These are phyloP conservation scores for Vachellia collinsii DNA, from an alignment of 306 rosid genomes.

Conservation along the genomic window DNA sequence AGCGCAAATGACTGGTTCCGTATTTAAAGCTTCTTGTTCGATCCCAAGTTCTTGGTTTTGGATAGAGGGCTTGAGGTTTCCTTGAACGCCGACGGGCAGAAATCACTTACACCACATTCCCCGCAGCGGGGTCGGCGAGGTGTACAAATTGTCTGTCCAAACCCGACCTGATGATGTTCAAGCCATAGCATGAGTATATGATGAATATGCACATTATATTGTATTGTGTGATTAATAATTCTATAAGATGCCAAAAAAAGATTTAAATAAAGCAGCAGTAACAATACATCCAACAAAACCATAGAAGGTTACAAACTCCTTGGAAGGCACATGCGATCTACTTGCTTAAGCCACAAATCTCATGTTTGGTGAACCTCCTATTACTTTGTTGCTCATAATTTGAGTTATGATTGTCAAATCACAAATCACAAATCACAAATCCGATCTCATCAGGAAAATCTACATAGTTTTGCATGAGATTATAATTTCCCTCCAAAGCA, in stretches of 20 bases:
- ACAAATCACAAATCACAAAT: too few species aligned
- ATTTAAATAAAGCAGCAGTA: too few species aligned
- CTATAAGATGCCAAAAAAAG: not conserved
- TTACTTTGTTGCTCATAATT: too few species aligned
- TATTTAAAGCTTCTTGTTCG: conserved; percentile 43
- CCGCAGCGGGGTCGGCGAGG: conserved; percentile 80
- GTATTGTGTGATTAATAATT: conserved; percentile 17
- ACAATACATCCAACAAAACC: too few species aligned
- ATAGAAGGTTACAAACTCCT: too few species aligned
- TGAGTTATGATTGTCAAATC: too few species aligned
- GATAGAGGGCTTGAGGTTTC: conserved; percentile 55
- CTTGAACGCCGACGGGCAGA: conserved; percentile 82
- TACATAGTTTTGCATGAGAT: too few species aligned
- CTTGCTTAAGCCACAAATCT: too few species aligned
- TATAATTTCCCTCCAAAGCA: too few species aligned
- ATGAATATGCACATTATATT: not conserved
- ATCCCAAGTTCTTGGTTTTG: conserved; percentile 48
- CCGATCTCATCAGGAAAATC: too few species aligned
- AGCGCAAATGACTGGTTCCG: not conserved
- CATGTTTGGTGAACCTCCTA: too few species aligned
- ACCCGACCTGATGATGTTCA: conserved; percentile 66
- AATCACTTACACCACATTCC: conserved; percentile 56
- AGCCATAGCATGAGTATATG: conserved; percentile 8
- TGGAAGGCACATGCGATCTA: too few species aligned
- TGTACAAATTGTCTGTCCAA: conserved; percentile 83